phyloP scores from a whole-genome alignment of 352 stramenopile species.

The Globisporangium recalcitrans region DNA sequence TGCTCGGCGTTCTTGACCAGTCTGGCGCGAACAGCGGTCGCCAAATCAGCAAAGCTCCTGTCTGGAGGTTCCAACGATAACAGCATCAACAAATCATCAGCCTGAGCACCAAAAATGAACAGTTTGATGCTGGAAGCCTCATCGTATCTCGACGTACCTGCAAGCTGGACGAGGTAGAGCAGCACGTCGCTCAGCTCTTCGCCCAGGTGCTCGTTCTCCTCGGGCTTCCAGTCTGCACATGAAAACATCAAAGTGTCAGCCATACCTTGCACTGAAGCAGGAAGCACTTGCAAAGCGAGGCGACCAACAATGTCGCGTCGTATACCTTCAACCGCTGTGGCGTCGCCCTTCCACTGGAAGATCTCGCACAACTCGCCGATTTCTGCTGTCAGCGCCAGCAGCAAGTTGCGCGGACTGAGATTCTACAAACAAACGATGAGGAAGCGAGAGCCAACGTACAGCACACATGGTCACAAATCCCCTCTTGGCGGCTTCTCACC shows the following conservation, averaged over 20 bases:
- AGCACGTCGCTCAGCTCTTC: slow-evolving; percentile 96
- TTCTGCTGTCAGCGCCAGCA: slow-evolving; percentile 93
- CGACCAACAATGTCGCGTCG: slow-evolving; percentile 56
- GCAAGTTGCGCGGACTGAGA: slow-evolving; percentile 87
- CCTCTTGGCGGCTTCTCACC: background rate
- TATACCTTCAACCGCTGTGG: slow-evolving; percentile 79
- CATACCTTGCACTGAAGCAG: slow-evolving; percentile 74
- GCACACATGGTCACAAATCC: background rate
- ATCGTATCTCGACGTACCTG: too few relatives aligned
- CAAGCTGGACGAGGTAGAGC: slow-evolving; percentile 94
- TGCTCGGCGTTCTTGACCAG: slow-evolving; percentile 31
- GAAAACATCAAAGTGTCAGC: slow-evolving; percentile 3
- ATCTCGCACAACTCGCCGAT: slow-evolving; percentile 93
- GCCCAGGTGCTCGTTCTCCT: slow-evolving; percentile 88
- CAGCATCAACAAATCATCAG: background rate
- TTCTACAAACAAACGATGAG: slow-evolving; percentile 25
- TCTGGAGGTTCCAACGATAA: background rate
- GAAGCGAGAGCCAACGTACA: too few relatives aligned
- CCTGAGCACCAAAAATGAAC: background rate
- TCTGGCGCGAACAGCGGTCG: slow-evolving; percentile 30
- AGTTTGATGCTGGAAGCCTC: background rate
- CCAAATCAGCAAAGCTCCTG: slow-evolving; percentile 10
- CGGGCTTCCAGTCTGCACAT: slow-evolving; percentile 50
- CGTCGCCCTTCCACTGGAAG: slow-evolving; percentile 93
- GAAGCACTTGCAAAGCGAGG: slow-evolving; percentile 75